Percentiles rank a stretch among this genome's conserved stretches.
Conservation (phyloP, 2,329 filamentous ascomycete species). For the Cladorrhinum sp. region DNA sequence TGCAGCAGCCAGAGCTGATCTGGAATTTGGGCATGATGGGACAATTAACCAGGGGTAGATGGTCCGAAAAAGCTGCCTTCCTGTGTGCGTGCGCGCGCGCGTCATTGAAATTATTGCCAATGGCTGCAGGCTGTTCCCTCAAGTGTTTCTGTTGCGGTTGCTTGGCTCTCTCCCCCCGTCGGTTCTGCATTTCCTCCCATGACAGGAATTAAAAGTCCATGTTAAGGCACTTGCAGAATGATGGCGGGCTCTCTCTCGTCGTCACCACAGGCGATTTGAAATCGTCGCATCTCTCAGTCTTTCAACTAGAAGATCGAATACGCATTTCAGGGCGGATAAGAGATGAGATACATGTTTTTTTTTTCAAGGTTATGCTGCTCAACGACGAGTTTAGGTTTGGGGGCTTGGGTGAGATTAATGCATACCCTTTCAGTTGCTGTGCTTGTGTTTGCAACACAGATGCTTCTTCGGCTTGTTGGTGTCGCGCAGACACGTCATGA, state of each 20-base stretch:
- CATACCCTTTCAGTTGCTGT: slow-evolving; percentile 10
- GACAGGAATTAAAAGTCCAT: slow-evolving; percentile 17
- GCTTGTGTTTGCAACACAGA: slow-evolving; percentile 7
- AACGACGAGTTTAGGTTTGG: not conserved
- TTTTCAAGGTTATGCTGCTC: not conserved
- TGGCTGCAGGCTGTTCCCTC: slow-evolving; percentile 19
- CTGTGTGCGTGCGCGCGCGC: slow-evolving; percentile 6
- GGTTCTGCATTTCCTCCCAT: slow-evolving; percentile 16
- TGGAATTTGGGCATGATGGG: slow-evolving; percentile 12
- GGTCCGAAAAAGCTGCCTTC: slow-evolving; percentile 9
- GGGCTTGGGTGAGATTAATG: slow-evolving; percentile 8
- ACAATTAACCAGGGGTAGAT: slow-evolving; percentile 18
- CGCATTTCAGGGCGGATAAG: slow-evolving; percentile 6
- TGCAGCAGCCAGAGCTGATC: slow-evolving; percentile 12
- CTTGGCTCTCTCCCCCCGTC: slow-evolving; percentile 19
- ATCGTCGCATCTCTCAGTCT: slow-evolving; percentile 22
- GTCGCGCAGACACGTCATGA: slow-evolving; percentile 8
- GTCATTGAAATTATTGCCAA: slow-evolving; percentile 23
- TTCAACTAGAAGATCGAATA: slow-evolving; percentile 22
- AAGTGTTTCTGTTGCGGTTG: slow-evolving; percentile 19
- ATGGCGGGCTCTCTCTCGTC: slow-evolving; percentile 10
- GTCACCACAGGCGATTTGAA: slow-evolving; percentile 15
- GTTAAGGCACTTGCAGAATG: slow-evolving; percentile 23
- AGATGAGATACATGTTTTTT: slow-evolving; percentile 1
- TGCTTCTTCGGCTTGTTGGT: not conserved